Percentiles rank a stretch among this genome's conserved stretches.
phyloP scores from a whole-genome alignment of 495 filamentous ascomycete genomes.

The Pyrenula massariospora region DNA sequence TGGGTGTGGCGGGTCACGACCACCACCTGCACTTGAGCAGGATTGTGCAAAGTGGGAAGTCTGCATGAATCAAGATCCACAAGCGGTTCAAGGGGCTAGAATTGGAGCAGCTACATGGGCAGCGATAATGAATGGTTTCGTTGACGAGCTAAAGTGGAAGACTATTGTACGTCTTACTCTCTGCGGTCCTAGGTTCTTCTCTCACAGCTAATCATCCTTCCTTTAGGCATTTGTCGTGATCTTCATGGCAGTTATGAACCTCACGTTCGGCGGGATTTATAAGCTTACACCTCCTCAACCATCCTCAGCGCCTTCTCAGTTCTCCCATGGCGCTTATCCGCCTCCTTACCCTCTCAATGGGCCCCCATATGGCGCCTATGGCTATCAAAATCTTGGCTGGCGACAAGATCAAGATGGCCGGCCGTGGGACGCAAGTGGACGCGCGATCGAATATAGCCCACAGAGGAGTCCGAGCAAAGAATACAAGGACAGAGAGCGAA shows the following conservation, averaged over 20 bases:
- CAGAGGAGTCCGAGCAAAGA: background rate
- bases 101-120: conserved; percentile 70
- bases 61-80: conserved; percentile 73
- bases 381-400: background rate
- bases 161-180: conserved; percentile 41
- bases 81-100: conserved; percentile 50
- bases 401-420: background rate
- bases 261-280: background rate
- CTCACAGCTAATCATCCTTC: background rate
- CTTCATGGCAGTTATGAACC: background rate
- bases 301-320: background rate
- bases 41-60: conserved; percentile 68
- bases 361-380: background rate
- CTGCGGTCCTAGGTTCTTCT: background rate
- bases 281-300: background rate
- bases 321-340: background rate
- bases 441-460: background rate
- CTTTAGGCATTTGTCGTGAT: background rate
- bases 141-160: conserved; percentile 63
- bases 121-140: conserved; percentile 63
- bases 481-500: background rate
- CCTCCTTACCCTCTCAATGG: background rate
- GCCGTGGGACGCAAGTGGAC: background rate
- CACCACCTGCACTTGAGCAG: conserved; percentile 60
- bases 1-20: conserved; percentile 45